Evolutionary conservation across 2,329 filamentous ascomycete genomes (phyloP).

Genomic region (Hirsutella thompsonii): DNA sequence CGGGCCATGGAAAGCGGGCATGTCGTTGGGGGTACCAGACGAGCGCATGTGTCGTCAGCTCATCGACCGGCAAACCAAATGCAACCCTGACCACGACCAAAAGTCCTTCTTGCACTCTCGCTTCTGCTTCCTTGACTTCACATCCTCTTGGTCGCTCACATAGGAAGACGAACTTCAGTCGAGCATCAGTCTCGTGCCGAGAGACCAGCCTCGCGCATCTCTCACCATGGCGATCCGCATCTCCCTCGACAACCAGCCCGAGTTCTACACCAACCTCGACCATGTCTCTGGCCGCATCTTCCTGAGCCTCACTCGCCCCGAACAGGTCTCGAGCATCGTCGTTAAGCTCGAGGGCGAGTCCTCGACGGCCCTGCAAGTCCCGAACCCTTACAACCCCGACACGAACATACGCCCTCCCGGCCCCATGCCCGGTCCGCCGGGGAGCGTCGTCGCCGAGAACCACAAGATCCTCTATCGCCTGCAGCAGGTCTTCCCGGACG

Average conservation of each 20-base stretch:
- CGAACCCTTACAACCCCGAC: slow-evolving; percentile 30
- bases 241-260: slow-evolving; percentile 50
- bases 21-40: not conserved
- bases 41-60: not conserved
- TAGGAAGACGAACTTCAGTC: too few species aligned
- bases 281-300: slow-evolving; percentile 50
- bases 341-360: slow-evolving; percentile 79
- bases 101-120: too few species aligned
- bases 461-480: slow-evolving; percentile 68
- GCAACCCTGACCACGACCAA: too few species aligned
- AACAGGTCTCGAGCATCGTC: slow-evolving; percentile 58
- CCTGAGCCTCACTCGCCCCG: slow-evolving; percentile 47
- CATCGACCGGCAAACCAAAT: too few species aligned
- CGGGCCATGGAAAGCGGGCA: too few species aligned
- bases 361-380: slow-evolving; percentile 47
- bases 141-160: too few species aligned
- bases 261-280: slow-evolving; percentile 73
- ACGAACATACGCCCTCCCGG: slow-evolving; percentile 17
- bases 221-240: slow-evolving; percentile 53
- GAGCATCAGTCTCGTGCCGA: not conserved
- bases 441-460: slow-evolving; percentile 39
- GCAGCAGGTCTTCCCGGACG: slow-evolving; percentile 57
- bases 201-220: too few species aligned
- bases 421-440: slow-evolving; percentile 19
- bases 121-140: too few species aligned